Base-by-base conservation (phyloP, 2,329 filamentous ascomycete genomes). In the Colletotrichum lindemuthianum region DNA sequence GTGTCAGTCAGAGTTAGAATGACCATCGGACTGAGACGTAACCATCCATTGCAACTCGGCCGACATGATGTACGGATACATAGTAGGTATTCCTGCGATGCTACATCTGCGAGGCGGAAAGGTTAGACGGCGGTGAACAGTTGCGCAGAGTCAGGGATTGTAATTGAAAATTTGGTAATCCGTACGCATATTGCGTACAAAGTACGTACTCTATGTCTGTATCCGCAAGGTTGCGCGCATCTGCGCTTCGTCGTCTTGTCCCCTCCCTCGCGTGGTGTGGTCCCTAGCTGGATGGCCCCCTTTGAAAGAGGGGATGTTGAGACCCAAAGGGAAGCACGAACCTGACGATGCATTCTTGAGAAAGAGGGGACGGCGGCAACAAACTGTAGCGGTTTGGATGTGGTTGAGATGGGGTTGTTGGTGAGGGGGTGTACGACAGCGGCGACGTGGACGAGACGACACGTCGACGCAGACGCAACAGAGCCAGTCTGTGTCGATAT, bases 401-500 rank as follows among this genome's bases (percentile, higher is more conserved):
- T 58, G 55, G 50, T 49, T 50, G 55, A 58, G 45, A 24, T 58
- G 45, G 24, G 24, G 4, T 24, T 8, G 37, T 7, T 50, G 45
- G 37, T 58, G 55, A 58, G 55, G 55, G 55, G 55, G 45, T 50
- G 55, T 58, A 43, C 55, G 45, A 58, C 45, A 41, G 47, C 55
- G 10, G n/a, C 24, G 11, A 33, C 45, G 34, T 12, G 45, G 13
- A 58, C 55, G 41, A 32, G 45, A 10, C n/a, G 44, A 47, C 44
- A 24, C 44, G 41, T 24, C 24, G 24, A 24, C 24, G 24, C 24
- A 24, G 24, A 24, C 24, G 24, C 24, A 24, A 4, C 24, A 24
- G 24, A 24, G 5, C 24, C 24, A 24, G 24, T 24, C 24, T 24
- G 24, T 24, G 24, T 24, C 24, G 24, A 24, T 24, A 24, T 24